Conservation (phyloP, 805 yeast genomes). For the Komagataella pseudopastoris region DNA sequence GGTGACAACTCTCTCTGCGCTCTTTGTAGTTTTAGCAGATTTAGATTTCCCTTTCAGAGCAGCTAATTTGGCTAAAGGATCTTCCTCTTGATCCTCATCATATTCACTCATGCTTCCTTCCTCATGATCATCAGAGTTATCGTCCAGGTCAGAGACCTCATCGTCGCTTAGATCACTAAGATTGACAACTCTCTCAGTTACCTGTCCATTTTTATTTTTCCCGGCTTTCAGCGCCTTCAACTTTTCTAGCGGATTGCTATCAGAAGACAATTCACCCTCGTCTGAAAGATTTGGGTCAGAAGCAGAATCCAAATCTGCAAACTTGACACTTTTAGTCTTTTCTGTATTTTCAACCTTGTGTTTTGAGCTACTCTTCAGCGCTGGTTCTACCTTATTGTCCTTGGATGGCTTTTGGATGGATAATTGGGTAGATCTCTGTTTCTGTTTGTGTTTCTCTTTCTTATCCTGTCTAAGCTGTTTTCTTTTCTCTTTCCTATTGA, state of each 20-base stretch:
- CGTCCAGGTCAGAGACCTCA: constrained; percentile 10
- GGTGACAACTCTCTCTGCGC: neutral
- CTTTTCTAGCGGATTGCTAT: constrained; percentile 11
- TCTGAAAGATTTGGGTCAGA: constrained; percentile 3
- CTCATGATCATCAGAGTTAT: constrained; percentile 14
- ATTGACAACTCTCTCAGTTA: constrained; percentile 15
- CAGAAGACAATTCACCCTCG: constrained; percentile 5
- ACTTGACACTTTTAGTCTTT: constrained; percentile 9
- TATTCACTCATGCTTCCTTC: constrained; percentile 12
- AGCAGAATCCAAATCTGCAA: neutral
- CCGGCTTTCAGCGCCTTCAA: constrained; percentile 12
- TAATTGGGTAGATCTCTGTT: neutral
- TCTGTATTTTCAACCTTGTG: constrained; percentile 1
- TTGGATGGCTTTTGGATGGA: neutral
- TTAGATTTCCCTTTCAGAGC: constrained; percentile 20
- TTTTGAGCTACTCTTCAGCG: neutral
- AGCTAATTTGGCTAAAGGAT: constrained; percentile 29
- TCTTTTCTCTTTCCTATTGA: constrained; percentile 23
- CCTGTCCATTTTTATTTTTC: constrained; percentile 5
- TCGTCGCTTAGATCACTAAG: constrained; percentile 9
- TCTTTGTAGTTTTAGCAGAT: neutral
- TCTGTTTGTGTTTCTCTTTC: constrained; percentile 13
- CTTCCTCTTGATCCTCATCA: constrained; percentile 22
- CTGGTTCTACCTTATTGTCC: neutral
- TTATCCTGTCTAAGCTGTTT: constrained; percentile 21